Evolutionary conservation across 306 rosid species (phyloP).

Genomic region (Dicorynia guianensis): DNA sequence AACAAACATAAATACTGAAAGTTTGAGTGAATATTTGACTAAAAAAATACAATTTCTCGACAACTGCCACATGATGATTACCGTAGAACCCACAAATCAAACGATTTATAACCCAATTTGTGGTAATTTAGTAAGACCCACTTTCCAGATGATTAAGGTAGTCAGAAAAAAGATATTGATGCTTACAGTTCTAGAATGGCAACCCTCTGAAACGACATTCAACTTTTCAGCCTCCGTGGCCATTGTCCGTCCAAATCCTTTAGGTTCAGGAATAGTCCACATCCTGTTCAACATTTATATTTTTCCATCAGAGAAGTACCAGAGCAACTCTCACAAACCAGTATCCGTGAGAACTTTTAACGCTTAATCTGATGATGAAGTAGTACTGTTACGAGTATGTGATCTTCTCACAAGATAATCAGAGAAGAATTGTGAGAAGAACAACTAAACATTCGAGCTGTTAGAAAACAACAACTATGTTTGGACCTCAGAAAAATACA

Average conservation of each 20-base stretch:
- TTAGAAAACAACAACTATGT: neutral
- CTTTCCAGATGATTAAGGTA: no score
- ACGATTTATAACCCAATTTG: no score
- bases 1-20: constrained; percentile 28
- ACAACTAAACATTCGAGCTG: constrained; percentile 32
- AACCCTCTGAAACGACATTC: constrained; percentile 83
- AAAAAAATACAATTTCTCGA: neutral
- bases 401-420: constrained; percentile 1
- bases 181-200: constrained; percentile 75
- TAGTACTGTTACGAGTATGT: neutral
- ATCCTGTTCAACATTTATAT: constrained; percentile 58
- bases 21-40: constrained; percentile 29
- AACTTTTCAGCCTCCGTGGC: constrained; percentile 75
- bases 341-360: neutral
- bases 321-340: neutral
- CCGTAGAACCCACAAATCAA: no score
- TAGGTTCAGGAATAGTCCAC: constrained; percentile 86
- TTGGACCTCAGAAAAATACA: constrained; percentile 17
- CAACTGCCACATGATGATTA: neutral
- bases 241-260: constrained; percentile 62
- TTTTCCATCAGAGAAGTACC: constrained; percentile 27
- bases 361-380: neutral
- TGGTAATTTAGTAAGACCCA: no score
- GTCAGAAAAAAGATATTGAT: constrained; percentile 14
- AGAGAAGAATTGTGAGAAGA: constrained; percentile 32